Evolutionary conservation across 192 early-diverging fungal genomes (phyloP).

Genomic region (Dissophora globulifera): DNA sequence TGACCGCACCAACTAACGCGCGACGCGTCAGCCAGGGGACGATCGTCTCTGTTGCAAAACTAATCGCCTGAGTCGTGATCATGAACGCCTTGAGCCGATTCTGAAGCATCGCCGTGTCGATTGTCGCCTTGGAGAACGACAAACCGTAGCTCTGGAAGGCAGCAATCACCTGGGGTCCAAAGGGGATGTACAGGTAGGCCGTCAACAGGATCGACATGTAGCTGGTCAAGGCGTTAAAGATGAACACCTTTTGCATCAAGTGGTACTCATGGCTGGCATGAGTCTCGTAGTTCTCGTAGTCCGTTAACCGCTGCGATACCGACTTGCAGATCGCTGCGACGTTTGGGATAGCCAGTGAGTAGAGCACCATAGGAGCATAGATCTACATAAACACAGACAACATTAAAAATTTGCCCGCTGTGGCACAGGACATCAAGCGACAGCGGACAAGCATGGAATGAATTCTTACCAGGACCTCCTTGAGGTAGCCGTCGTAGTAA

Average conservation of each 20-base stretch:
- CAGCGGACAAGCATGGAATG: too few species aligned
- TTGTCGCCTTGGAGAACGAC: constrained; percentile 49
- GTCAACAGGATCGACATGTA: constrained; percentile 88
- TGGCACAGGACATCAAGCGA: too few species aligned
- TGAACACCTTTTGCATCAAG: constrained; percentile 86
- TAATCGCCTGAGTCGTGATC: constrained; percentile 85
- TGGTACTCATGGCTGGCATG: constrained; percentile 74
- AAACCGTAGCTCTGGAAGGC: constrained; percentile 58
- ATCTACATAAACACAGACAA: constrained; percentile 57
- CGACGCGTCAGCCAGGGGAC: constrained; percentile 74
- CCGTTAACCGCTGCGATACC: constrained; percentile 70
- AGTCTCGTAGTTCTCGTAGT: constrained; percentile 88
- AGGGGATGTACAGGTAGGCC: constrained; percentile 91
- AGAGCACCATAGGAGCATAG: constrained; percentile 78
- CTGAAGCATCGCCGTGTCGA: constrained; percentile 67
- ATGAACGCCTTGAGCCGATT: constrained; percentile 80
- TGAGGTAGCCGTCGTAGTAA: constrained; percentile 86
- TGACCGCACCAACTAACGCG: constrained; percentile 38
- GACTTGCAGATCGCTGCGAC: constrained; percentile 73
- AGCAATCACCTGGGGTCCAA: constrained; percentile 72
- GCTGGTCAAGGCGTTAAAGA: constrained; percentile 84
- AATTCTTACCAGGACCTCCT: constrained; percentile 57
- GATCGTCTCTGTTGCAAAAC: constrained; percentile 76
- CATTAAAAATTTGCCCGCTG: too few species aligned
- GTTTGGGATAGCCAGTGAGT: constrained; percentile 77